Evolutionary conservation across 257 asterid species (phyloP), one percentile per base, ranked within the genome.

Genomic region (Nicotiana undulata): DNA sequence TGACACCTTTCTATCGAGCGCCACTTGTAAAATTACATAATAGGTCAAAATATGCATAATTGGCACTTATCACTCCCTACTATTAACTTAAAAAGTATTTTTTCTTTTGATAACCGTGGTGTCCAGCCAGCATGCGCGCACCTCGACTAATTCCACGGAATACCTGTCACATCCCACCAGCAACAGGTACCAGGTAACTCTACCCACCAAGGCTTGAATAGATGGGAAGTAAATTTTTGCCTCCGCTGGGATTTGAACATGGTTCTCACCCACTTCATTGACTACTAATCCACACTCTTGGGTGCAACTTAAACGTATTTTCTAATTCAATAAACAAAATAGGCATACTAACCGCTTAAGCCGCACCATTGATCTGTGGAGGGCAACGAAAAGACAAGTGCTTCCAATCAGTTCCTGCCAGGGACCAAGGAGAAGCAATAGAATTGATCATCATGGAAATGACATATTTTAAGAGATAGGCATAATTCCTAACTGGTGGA

Each of bases 381-480:
- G 93, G 84, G 97, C 96, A 83, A 93, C 83, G 78, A 95, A 95
- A 81, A 82, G 64, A 74, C 95, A 84, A 77, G 97, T 89, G 86
- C 99, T 89, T 86, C 99, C 99, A 79, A 92, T 70, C 85, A 91
- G 86, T 86, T 91, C 98, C 99, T 95, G 94, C 88, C 88, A 86
- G 83, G 74, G 78, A 56, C 34, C 61, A 83, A 79, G 34, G 77
- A 72, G 78, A 72, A 72, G 34, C 78, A 72, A 46, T 4, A 72
- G 40, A 46, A 46, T 24, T 46, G 60, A 46, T 46, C 22, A 20
- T 46, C 60, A 72, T 24, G 22, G 78, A 72, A 72, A 44, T 72
- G 60, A 22, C 60, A 72, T 46, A 44, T 70, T 44, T 11, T 44
- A 20, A 11, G 76, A 70, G 55, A 70, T 40, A 70, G 31, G 59